Evolutionary conservation across 2,329 filamentous ascomycete genomes (phyloP), one percentile per base, ranked within the genome.

Genomic region (Dactylellina parvicollis): DNA sequence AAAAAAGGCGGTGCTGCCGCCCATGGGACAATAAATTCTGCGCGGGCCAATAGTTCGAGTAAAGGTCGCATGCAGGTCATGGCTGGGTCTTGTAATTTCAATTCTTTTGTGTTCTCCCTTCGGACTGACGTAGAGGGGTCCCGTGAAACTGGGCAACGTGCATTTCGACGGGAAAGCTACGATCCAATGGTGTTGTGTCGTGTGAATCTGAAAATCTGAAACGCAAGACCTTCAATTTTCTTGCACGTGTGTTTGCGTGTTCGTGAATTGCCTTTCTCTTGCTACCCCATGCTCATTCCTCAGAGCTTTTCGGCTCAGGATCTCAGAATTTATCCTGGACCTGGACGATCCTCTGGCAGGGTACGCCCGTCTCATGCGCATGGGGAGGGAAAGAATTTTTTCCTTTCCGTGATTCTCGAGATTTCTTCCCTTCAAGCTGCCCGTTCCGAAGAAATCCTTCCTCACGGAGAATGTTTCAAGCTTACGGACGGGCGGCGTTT

Each of bases 191-290:
- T 62, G 56, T 70, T 70, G 65, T 46, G 38, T 34, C 38, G 55
- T 56, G 61, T 69, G n/a, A n/a, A n/a, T 60, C 32, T 44, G 16
- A 59, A 30, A 59, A 50, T 47, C 28, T 55, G 56, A 57, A 61
- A 71, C 47, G 57, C 66, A 64, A 62, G 56, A 61, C 47, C 22
- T 14, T 49, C 30, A 46, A 46, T 22, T 5, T 12, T 22, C 14
- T 46, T 66, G 55, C 61, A 66, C 61, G 61, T 66, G 61, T 66
- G 61, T 57, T 66, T 66, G 61, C 55, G 32, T 20, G 40, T 66
- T 32, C 61, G 9, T 34, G 42, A 50, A 42, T 57, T 66, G 18
- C 50, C 28, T 3, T 38, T 66, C 40, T 55, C 42, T 42, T 66
- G 54, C 50, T 50, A 36, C 18, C 61, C 61, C 61, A 38, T 57